phyloP scores from a whole-genome alignment of 1,139 yeast genomes.

The Keqinozyma sinolaborantium region DNA sequence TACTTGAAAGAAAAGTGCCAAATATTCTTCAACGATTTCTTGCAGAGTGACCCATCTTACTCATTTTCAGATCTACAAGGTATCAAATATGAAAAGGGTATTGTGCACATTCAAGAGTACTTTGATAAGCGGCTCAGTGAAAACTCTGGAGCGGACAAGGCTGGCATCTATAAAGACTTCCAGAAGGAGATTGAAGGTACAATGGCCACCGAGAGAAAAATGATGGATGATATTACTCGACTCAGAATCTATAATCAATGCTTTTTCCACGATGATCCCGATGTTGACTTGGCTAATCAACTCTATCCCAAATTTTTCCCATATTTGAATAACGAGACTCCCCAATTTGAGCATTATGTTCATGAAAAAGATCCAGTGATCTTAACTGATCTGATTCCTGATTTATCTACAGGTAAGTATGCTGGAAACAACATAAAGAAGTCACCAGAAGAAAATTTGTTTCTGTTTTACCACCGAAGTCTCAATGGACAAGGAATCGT shows the following conservation, averaged over 20 bases:
- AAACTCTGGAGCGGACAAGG: background rate
- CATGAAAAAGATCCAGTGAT: conserved; percentile 5
- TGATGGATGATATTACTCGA: conserved; percentile 36
- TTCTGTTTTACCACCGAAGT: conserved; percentile 11
- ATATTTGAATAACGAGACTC: conserved; percentile 21
- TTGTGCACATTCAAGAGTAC: background rate
- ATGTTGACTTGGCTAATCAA: conserved; percentile 10
- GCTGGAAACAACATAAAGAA: background rate
- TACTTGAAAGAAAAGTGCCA: conserved; percentile 22
- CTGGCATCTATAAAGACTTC: conserved; percentile 4
- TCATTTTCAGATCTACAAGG: too few species aligned
- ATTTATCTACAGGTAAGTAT: background rate
- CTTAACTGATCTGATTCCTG: conserved; percentile 7
- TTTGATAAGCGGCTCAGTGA: background rate
- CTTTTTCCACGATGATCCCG: conserved; percentile 17
- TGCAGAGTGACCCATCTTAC: conserved; percentile 17
- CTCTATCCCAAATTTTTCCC: conserved; percentile 28
- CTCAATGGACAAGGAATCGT: conserved; percentile 39
- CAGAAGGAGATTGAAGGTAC: conserved; percentile 5
- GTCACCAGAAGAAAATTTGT: conserved; percentile 8
- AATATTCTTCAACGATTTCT: conserved; percentile 23
- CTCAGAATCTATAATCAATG: conserved; percentile 36
- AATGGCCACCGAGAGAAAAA: conserved; percentile 18
- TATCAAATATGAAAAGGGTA: conserved; percentile 11
- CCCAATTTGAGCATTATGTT: conserved; percentile 17